Conservation (phyloP, 495 filamentous ascomycete species). For the Aspergillus cristatus region DNA sequence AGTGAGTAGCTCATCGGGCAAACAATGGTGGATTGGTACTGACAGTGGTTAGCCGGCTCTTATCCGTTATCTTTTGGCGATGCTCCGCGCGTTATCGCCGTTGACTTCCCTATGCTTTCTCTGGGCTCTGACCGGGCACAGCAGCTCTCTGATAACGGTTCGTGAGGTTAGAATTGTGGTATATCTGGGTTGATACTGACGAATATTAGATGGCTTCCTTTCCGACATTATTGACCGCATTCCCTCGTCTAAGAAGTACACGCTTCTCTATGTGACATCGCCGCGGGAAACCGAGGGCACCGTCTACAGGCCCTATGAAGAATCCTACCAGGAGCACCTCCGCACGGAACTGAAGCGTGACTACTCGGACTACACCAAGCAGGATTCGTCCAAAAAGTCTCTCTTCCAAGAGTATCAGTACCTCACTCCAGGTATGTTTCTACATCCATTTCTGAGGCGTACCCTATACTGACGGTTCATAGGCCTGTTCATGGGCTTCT, state of each 20-base stretch:
- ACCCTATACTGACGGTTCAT: no score
- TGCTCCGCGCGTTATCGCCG: slow-evolving; percentile 37
- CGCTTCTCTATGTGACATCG: slow-evolving; percentile 53
- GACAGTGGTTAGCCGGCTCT: slow-evolving; percentile 28
- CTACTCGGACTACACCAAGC: slow-evolving; percentile 26
- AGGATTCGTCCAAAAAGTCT: slow-evolving; percentile 34
- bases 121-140: slow-evolving; percentile 25
- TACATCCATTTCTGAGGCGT: background rate
- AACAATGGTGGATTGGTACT: background rate
- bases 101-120: slow-evolving; percentile 45
- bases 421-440: slow-evolving; percentile 57
- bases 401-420: slow-evolving; percentile 90
- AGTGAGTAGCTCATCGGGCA: slow-evolving; percentile 37
- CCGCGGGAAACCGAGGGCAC: slow-evolving; percentile 32
- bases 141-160: slow-evolving; percentile 43
- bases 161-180: slow-evolving; percentile 4
- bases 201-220: slow-evolving; percentile 47
- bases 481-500: slow-evolving; percentile 79
- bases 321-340: slow-evolving; percentile 36
- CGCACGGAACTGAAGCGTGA: slow-evolving; percentile 57
- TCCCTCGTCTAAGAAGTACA: slow-evolving; percentile 47
- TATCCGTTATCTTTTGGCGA: slow-evolving; percentile 36
- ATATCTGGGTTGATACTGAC: slow-evolving; percentile 8
- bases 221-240: slow-evolving; percentile 47
- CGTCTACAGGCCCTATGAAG: slow-evolving; percentile 43